Evolutionary conservation across 345 rosid genomes (phyloP).

Genomic region (Pelargonium nanum): DNA sequence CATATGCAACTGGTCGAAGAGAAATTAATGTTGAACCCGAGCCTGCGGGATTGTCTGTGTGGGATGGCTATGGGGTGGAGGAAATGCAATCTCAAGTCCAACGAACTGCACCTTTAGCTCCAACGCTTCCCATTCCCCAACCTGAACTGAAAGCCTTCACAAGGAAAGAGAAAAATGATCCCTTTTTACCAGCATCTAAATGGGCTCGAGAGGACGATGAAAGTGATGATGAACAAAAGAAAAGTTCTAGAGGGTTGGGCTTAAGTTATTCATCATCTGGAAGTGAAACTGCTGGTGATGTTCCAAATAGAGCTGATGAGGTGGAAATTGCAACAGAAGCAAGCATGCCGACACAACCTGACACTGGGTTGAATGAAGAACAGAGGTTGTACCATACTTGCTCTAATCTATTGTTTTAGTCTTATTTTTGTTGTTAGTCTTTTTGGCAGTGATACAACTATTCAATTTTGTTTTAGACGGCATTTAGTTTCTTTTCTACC

Average conservation of each 20-base stretch:
- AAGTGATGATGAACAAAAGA: conserved; percentile 72
- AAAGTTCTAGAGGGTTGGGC: conserved; percentile 38
- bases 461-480: background rate
- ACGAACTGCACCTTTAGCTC: conserved; percentile 29
- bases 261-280: conserved; percentile 86
- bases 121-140: conserved; percentile 46
- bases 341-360: conserved; percentile 38
- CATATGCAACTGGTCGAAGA: conserved; percentile 38
- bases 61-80: conserved; percentile 37
- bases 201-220: conserved; percentile 97
- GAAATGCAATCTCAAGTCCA: conserved; percentile 28
- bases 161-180: conserved; percentile 66
- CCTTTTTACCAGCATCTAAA: conserved; percentile 76
- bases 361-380: conserved; percentile 71
- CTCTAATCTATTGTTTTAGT: background rate
- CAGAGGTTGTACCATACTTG: conserved; percentile 47
- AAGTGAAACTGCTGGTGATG: conserved; percentile 71
- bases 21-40: conserved; percentile 41
- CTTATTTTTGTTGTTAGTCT: background rate
- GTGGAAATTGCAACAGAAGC: conserved; percentile 41
- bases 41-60: conserved; percentile 31
- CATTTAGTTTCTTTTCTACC: background rate
- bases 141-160: conserved; percentile 56
- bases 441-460: background rate
- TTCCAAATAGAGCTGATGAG: conserved; percentile 45